phyloP scores from a whole-genome alignment of 192 early-diverging fungal species.

The Kickxella alabastrina region DNA sequence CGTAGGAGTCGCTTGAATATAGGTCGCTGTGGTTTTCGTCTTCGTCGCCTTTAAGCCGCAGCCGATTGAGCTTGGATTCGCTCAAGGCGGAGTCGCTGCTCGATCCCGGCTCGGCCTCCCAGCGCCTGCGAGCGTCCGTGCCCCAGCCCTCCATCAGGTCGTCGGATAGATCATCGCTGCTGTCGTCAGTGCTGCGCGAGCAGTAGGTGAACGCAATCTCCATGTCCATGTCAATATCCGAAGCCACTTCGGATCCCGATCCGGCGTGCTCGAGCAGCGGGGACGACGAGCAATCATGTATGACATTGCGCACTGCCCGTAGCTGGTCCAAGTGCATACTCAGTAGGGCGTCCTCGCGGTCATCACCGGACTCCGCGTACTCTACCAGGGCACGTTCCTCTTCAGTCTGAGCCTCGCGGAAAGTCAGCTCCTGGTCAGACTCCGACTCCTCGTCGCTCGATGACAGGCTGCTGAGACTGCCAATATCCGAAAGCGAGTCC shows the following conservation, averaged over 20 bases:
- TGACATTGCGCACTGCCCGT: constrained; percentile 38
- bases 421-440: constrained; percentile 40
- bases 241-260: constrained; percentile 6
- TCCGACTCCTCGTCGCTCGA: constrained; percentile 16
- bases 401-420: constrained; percentile 31
- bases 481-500: constrained; percentile 4
- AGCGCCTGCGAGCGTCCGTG: constrained; percentile 22
- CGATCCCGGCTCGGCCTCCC: constrained; percentile 14
- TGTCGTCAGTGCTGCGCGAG: constrained; percentile 7
- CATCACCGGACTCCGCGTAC: constrained; percentile 11
- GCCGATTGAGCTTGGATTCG: constrained; percentile 26
- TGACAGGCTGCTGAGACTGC: constrained; percentile 4
- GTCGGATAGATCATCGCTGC: constrained; percentile 22
- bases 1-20: constrained; percentile 45
- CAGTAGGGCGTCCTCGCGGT: constrained; percentile 41
- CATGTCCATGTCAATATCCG: constrained; percentile 10
- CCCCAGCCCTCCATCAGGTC: constrained; percentile 41
- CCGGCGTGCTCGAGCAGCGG: constrained; percentile 23
- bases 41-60: constrained; percentile 31
- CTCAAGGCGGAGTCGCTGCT: constrained; percentile 29
- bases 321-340: constrained; percentile 48
- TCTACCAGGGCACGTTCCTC: constrained; percentile 28
- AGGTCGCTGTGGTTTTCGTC: constrained; percentile 28
- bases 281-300: constrained; percentile 30
- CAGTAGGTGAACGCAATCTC: constrained; percentile 35